Conservation (phyloP, 2,329 filamentous ascomycete species). For the Neodidymelliopsis sp. region DNA sequence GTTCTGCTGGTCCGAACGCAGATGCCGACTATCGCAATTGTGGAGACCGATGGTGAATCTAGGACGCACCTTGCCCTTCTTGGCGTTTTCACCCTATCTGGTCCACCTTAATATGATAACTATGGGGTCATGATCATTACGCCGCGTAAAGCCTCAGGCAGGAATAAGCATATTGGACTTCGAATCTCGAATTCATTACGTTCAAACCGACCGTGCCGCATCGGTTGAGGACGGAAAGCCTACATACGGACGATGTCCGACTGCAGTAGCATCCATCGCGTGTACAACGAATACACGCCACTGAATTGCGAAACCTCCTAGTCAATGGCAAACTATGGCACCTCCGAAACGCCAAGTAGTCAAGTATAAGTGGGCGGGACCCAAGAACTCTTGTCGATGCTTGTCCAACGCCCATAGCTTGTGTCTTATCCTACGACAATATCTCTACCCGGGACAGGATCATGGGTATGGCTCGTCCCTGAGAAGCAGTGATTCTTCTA, state of each 20-base stretch:
- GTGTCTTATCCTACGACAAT: neutral
- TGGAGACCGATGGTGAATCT: conserved; percentile 15
- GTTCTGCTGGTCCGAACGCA: too few species aligned
- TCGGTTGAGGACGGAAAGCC: neutral
- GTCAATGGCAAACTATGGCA: neutral
- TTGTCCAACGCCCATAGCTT: conserved; percentile 10
- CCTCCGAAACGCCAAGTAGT: conserved; percentile 1
- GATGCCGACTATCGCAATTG: conserved; percentile 17
- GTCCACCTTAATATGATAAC: neutral
- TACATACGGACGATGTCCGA: neutral
- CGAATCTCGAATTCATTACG: neutral
- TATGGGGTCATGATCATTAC: neutral
- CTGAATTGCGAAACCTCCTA: conserved; percentile 3
- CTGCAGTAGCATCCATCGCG: conserved; percentile 6
- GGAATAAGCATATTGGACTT: neutral
- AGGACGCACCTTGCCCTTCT: conserved; percentile 8
- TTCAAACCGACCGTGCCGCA: neutral
- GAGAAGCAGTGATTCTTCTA: neutral
- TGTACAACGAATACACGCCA: conserved; percentile 1
- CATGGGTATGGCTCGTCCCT: neutral
- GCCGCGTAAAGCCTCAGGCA: neutral
- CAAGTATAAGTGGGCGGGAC: conserved; percentile 8
- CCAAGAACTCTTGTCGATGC: conserved; percentile 17
- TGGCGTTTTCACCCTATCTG: conserved; percentile 4
- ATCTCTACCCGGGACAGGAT: neutral